These are phyloP conservation scores for Jasminum sambac DNA, from an alignment of 257 asterid species.

Conservation along the genomic window DNA sequence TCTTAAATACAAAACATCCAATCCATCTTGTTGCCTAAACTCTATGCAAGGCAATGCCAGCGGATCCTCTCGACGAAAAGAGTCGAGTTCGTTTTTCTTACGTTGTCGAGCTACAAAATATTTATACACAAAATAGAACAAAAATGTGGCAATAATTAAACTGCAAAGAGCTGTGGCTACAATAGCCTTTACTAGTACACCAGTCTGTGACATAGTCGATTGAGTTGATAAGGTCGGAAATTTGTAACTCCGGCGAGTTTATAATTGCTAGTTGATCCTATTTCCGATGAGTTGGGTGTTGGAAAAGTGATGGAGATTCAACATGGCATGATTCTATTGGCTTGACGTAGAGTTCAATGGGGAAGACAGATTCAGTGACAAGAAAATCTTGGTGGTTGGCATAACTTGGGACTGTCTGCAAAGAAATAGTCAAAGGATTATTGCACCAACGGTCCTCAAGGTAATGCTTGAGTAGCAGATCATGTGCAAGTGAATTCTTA, in stretches of 20 bases:
- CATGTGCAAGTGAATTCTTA: not conserved
- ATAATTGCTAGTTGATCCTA: not conserved
- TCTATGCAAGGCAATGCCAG: slow-evolving; percentile 30
- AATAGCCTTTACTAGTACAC: slow-evolving; percentile 39
- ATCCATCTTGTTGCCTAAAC: slow-evolving; percentile 50
- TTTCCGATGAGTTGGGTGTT: not conserved
- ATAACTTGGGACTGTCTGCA: slow-evolving; percentile 2
- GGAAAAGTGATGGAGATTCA: not conserved
- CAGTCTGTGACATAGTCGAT: slow-evolving; percentile 33
- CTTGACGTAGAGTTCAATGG: not conserved
- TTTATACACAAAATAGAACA: slow-evolving; percentile 42
- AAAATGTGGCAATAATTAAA: slow-evolving; percentile 35
- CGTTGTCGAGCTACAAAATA: slow-evolving; percentile 29
- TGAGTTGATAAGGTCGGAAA: not conserved
- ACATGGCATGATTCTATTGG: not conserved
- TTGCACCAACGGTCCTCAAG: not conserved
- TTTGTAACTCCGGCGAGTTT: not conserved
- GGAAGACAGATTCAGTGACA: slow-evolving; percentile 5
- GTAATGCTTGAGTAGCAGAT: not conserved
- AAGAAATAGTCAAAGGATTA: not conserved
- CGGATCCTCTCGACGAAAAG: slow-evolving; percentile 47
- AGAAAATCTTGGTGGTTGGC: slow-evolving; percentile 6
- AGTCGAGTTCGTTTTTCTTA: slow-evolving; percentile 17
- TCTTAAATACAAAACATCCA: slow-evolving; percentile 64
- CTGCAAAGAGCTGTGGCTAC: slow-evolving; percentile 48